phyloP scores from a whole-genome alignment of 2,329 filamentous ascomycete species.

The Exophiala calicioides region DNA sequence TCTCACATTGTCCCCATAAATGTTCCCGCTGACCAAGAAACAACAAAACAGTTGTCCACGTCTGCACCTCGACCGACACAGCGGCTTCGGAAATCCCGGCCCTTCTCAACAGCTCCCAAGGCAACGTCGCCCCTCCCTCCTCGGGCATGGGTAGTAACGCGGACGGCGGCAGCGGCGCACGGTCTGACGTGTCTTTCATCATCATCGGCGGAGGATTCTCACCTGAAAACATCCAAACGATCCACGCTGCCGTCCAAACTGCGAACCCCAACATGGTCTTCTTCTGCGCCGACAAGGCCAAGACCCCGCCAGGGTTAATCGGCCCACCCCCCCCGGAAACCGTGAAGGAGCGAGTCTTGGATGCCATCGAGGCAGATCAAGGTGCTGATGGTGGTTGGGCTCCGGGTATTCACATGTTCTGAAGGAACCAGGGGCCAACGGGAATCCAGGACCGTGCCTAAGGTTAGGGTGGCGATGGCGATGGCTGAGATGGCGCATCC shows the following conservation, averaged over 20 bases:
- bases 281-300: constrained; percentile 23
- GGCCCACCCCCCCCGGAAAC: constrained; percentile 19
- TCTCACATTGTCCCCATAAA: neutral
- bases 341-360: constrained; percentile 23
- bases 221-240: constrained; percentile 16
- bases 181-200: constrained; percentile 20
- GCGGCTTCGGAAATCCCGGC: constrained; percentile 23
- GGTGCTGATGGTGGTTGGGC: constrained; percentile 14
- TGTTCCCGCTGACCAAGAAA: neutral
- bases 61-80: constrained; percentile 13
- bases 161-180: neutral
- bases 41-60: constrained; percentile 21
- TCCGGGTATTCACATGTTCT: constrained; percentile 24
- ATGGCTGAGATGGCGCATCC: no score
- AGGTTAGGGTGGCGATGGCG: no score
- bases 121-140: constrained; percentile 12
- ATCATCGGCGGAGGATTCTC: constrained; percentile 21
- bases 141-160: constrained; percentile 21
- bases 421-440: no score
- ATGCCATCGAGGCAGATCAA: constrained; percentile 15
- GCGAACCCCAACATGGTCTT: constrained; percentile 19
- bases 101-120: constrained; percentile 22
- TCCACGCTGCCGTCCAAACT: constrained; percentile 14
- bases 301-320: constrained; percentile 14
- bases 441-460: no score